Conservation (phyloP, 495 filamentous ascomycete genomes). For the Trichocladium uniseriatum region DNA sequence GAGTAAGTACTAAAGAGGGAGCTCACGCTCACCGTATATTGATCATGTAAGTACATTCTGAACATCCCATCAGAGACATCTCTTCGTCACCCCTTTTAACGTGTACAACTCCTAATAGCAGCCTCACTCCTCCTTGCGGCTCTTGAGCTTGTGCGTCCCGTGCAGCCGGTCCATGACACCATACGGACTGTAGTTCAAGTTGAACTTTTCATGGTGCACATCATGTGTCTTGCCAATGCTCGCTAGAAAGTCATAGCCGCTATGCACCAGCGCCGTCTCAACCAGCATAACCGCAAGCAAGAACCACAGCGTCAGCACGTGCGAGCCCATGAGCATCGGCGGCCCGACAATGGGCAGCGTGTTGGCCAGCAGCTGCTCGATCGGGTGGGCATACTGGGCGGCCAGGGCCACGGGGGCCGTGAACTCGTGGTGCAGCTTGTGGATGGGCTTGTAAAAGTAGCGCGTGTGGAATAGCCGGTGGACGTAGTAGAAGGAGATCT, state of each 20-base stretch:
- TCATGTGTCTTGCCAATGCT: slow-evolving; percentile 44
- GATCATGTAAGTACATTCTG: no score
- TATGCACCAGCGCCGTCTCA: slow-evolving; percentile 45
- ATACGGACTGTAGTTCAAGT: slow-evolving; percentile 32
- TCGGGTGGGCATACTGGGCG: slow-evolving; percentile 49
- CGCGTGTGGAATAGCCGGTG: slow-evolving; percentile 48
- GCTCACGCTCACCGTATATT: no score
- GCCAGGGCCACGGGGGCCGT: slow-evolving; percentile 50
- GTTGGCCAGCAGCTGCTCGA: slow-evolving; percentile 49
- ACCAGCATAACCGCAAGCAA: slow-evolving; percentile 39
- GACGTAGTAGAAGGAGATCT: slow-evolving; percentile 47
- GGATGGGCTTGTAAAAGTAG: slow-evolving; percentile 40
- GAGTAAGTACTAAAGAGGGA: not conserved
- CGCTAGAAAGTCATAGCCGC: slow-evolving; percentile 44
- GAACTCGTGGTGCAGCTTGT: slow-evolving; percentile 51
- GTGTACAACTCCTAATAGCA: no score
- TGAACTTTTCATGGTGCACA: slow-evolving; percentile 40
- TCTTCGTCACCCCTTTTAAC: no score
- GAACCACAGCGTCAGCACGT: slow-evolving; percentile 45
- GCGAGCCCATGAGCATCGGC: slow-evolving; percentile 36
- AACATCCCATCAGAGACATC: not conserved
- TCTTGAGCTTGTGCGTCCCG: slow-evolving; percentile 29
- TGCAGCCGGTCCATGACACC: slow-evolving; percentile 35
- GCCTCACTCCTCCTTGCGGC: slow-evolving; percentile 11
- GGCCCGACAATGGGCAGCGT: slow-evolving; percentile 45